Conservation (phyloP, 2,329 filamentous ascomycete genomes). For the Rutstroemia sp. region DNA sequence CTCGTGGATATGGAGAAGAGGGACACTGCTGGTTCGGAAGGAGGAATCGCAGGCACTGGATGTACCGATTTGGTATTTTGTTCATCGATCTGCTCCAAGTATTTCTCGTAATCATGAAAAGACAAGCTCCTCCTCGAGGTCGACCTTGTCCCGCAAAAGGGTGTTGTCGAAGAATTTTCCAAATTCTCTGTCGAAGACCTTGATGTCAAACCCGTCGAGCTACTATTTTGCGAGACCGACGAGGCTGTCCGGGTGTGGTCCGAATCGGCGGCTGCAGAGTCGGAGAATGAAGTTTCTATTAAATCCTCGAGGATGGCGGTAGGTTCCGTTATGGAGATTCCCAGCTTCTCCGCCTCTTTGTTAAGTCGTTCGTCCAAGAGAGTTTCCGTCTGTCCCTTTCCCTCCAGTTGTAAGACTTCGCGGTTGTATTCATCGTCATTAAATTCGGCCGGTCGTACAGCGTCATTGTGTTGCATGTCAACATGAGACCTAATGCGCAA, state of each 20-base stretch:
- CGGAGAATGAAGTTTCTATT: slow-evolving; percentile 16
- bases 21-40: slow-evolving; percentile 22
- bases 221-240: slow-evolving; percentile 21
- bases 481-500: slow-evolving; percentile 8
- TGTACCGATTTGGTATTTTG: slow-evolving; percentile 8
- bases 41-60: slow-evolving; percentile 8
- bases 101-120: slow-evolving; percentile 28
- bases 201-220: slow-evolving; percentile 25
- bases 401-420: slow-evolving; percentile 26
- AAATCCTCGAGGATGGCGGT: slow-evolving; percentile 7
- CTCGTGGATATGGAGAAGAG: slow-evolving; percentile 26
- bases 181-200: slow-evolving; percentile 20
- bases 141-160: slow-evolving; percentile 13
- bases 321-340: slow-evolving; percentile 22
- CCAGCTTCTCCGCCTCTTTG: slow-evolving; percentile 23
- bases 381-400: slow-evolving; percentile 20
- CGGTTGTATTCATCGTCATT: slow-evolving; percentile 23
- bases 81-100: slow-evolving; percentile 19
- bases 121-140: slow-evolving; percentile 21
- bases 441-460: slow-evolving; percentile 14
- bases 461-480: slow-evolving; percentile 6
- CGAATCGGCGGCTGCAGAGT: slow-evolving; percentile 20
- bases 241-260: slow-evolving; percentile 23
- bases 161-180: slow-evolving; percentile 1
- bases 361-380: slow-evolving; percentile 20